These are phyloP conservation scores for Trichoderma orchidacearum DNA, from an alignment of 495 filamentous ascomycete species.

Conservation along the genomic window DNA sequence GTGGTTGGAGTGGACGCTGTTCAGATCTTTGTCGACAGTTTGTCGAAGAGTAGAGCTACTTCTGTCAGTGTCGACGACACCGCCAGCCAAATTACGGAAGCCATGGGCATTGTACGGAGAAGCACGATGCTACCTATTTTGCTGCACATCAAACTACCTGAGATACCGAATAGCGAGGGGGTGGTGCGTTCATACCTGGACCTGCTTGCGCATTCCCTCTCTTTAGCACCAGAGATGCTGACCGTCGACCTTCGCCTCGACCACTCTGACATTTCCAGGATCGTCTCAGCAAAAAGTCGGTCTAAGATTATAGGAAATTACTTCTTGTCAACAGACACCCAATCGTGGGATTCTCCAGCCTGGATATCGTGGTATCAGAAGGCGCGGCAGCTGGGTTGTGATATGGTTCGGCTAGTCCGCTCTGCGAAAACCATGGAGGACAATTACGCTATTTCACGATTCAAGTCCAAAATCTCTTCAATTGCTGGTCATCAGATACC, in stretches of 20 bases:
- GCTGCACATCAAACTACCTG: slow-evolving; percentile 41
- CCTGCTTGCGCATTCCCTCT: slow-evolving; percentile 44
- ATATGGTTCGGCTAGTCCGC: slow-evolving; percentile 47
- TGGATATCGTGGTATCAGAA: slow-evolving; percentile 39
- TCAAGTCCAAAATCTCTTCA: slow-evolving; percentile 29
- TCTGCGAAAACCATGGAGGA: slow-evolving; percentile 39
- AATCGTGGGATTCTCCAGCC: slow-evolving; percentile 41
- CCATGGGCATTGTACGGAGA: slow-evolving; percentile 38
- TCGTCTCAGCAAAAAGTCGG: slow-evolving; percentile 39
- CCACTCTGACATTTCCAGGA: slow-evolving; percentile 24
- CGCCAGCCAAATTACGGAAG: slow-evolving; percentile 33
- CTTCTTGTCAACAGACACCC: slow-evolving; percentile 22
- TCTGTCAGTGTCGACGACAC: slow-evolving; percentile 12
- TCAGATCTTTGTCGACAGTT: slow-evolving; percentile 46
- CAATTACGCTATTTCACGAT: slow-evolving; percentile 41
- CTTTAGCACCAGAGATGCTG: slow-evolving; percentile 54
- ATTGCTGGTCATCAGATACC: slow-evolving; percentile 30
- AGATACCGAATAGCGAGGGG: slow-evolving; percentile 12
- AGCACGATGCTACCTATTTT: slow-evolving; percentile 51
- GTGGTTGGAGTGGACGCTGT: slow-evolving; percentile 54
- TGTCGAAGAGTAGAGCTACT: slow-evolving; percentile 30
- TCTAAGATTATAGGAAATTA: slow-evolving; percentile 54
- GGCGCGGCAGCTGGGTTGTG: slow-evolving; percentile 44
- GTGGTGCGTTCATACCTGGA: slow-evolving; percentile 34
- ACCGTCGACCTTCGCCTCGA: slow-evolving; percentile 46